Conservation (phyloP, 2,329 filamentous ascomycete species). For the Neophaeococcomyces aloes region DNA sequence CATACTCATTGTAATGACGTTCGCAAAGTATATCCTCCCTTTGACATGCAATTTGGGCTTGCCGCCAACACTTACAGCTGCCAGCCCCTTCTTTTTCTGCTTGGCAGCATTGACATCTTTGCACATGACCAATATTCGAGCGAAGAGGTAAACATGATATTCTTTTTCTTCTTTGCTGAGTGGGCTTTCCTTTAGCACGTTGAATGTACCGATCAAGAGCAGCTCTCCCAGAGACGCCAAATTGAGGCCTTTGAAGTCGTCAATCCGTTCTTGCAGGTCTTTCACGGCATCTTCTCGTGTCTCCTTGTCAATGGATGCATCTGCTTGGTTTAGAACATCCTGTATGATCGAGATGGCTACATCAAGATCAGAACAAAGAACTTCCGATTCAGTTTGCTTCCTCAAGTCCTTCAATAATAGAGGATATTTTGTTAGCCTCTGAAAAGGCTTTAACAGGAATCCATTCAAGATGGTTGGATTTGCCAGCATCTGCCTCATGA, state of each 20-base stretch:
- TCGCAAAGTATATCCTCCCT: conserved; percentile 97
- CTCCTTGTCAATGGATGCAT: conserved; percentile 82
- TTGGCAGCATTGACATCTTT: conserved; percentile 87
- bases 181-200: conserved; percentile 62
- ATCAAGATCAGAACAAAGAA: conserved; percentile 60
- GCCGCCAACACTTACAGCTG: conserved; percentile 57
- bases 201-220: conserved; percentile 79
- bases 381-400: conserved; percentile 69
- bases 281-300: conserved; percentile 72
- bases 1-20: conserved; percentile 88
- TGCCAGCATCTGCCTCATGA: conserved; percentile 63
- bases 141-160: conserved; percentile 97
- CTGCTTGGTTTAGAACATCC: conserved; percentile 70
- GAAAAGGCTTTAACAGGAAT: conserved; percentile 93
- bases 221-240: conserved; percentile 87
- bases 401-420: conserved; percentile 78
- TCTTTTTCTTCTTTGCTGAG: conserved; percentile 31
- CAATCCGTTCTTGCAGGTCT: conserved; percentile 71
- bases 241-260: conserved; percentile 93
- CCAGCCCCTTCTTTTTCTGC: conserved; percentile 53
- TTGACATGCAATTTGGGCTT: conserved; percentile 79
- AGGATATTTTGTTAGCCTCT: conserved; percentile 88
- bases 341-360: conserved; percentile 73
- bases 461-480: conserved; percentile 81
- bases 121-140: conserved; percentile 89